These are phyloP conservation scores for Colletotrichum liaoningense DNA, from an alignment of 2,329 filamentous ascomycete species.

Conservation along the genomic window DNA sequence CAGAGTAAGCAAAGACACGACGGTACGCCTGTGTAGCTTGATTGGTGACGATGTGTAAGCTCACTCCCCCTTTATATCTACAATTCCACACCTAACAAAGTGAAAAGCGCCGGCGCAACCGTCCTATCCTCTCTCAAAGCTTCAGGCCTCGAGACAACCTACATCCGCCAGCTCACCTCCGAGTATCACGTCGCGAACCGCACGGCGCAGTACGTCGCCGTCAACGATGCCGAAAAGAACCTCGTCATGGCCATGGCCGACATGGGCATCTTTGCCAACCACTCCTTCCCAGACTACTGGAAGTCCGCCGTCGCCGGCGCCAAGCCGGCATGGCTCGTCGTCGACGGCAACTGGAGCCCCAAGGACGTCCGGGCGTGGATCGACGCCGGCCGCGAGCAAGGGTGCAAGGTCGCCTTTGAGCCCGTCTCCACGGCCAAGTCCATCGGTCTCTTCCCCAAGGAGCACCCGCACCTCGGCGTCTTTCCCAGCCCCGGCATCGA, in stretches of 20 bases:
- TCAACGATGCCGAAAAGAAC: slow-evolving; percentile 87
- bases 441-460: slow-evolving; percentile 70
- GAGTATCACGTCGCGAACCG: slow-evolving; percentile 64
- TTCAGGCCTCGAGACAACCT: slow-evolving; percentile 72
- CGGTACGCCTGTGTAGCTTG: slow-evolving; percentile 81
- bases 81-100: background rate
- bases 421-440: slow-evolving; percentile 89
- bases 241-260: slow-evolving; percentile 95
- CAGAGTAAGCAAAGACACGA: slow-evolving; percentile 67
- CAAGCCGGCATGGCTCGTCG: slow-evolving; percentile 80
- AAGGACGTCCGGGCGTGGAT: slow-evolving; percentile 76
- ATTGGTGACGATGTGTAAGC: slow-evolving; percentile 81
- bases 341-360: slow-evolving; percentile 89
- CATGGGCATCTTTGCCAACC: slow-evolving; percentile 82
- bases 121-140: slow-evolving; percentile 74
- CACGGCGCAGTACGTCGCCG: slow-evolving; percentile 91
- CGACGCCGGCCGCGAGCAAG: slow-evolving; percentile 64
- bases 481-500: slow-evolving; percentile 75
- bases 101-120: slow-evolving; percentile 75
- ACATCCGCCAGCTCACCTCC: slow-evolving; percentile 68
- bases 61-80: background rate
- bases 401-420: slow-evolving; percentile 80
- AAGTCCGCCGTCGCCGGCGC: slow-evolving; percentile 65
- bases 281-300: slow-evolving; percentile 68
- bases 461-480: slow-evolving; percentile 55